These are phyloP conservation scores for Leptographium procerum DNA, from an alignment of 2,329 filamentous ascomycete species.

Conservation along the genomic window DNA sequence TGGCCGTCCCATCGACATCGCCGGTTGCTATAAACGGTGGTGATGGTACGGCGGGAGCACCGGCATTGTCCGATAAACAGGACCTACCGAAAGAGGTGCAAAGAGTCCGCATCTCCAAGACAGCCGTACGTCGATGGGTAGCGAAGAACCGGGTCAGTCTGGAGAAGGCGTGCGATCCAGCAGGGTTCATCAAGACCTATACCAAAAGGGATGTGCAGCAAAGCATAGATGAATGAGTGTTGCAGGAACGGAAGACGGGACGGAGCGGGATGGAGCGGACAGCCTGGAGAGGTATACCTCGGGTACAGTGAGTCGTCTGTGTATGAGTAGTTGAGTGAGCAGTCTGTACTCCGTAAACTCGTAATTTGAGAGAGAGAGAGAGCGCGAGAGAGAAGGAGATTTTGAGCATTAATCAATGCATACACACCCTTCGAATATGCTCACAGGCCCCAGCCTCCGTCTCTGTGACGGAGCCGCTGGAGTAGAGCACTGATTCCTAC, in stretches of 20 bases:
- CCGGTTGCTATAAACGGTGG: not conserved
- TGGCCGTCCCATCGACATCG: constrained; percentile 6
- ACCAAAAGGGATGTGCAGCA: constrained; percentile 32
- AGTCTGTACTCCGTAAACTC: too few species aligned
- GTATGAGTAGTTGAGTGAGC: not conserved
- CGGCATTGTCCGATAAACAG: constrained; percentile 8
- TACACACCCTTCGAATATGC: not conserved
- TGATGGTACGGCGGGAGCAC: not conserved
- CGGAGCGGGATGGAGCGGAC: not conserved
- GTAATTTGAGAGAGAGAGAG: too few species aligned
- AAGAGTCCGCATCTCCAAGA: constrained; percentile 41
- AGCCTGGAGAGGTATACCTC: not conserved
- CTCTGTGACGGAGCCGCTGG: not conserved
- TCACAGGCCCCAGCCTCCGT: too few species aligned
- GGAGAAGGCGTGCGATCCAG: constrained; percentile 56
- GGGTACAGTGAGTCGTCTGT: not conserved
- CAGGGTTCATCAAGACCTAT: constrained; percentile 63
- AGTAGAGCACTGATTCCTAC: too few species aligned
- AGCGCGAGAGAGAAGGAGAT: too few species aligned
- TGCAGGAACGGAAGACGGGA: not conserved
- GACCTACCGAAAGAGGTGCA: constrained; percentile 23
- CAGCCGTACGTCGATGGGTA: constrained; percentile 55
- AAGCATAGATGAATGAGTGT: constrained; percentile 22
- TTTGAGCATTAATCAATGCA: not conserved
- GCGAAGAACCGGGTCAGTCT: constrained; percentile 49